These are phyloP conservation scores for Conticribra guillardii DNA, from an alignment of 108 stramenopile genomes.

Conservation along the genomic window DNA sequence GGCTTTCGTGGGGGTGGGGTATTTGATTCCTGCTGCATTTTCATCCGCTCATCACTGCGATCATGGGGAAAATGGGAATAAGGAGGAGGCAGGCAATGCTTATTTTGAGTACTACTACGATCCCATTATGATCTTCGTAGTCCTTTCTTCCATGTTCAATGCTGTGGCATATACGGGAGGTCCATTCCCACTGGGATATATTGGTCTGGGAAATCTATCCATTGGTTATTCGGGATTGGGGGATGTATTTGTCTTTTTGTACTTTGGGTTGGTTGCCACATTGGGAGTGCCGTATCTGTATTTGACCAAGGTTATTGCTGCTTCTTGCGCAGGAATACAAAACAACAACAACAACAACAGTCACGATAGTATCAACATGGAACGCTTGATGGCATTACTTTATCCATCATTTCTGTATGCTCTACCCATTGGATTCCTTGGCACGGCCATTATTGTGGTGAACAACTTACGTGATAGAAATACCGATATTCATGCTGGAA, in stretches of 20 bases:
- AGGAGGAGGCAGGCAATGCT: not conserved
- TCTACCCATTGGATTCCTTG: constrained; percentile 67
- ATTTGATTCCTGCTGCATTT: constrained; percentile 36
- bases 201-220: constrained; percentile 77
- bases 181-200: constrained; percentile 87
- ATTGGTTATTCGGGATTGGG: constrained; percentile 89
- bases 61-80: not conserved
- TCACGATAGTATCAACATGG: not conserved
- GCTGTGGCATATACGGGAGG: constrained; percentile 91
- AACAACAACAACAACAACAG: too few relatives aligned
- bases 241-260: constrained; percentile 87
- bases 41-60: not conserved
- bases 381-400: constrained; percentile 10
- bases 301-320: constrained; percentile 28
- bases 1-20: constrained; percentile 52
- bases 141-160: constrained; percentile 73
- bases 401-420: constrained; percentile 43
- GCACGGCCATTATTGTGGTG: constrained; percentile 87
- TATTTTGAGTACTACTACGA: constrained; percentile 1
- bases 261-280: constrained; percentile 89
- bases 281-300: constrained; percentile 72
- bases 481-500: constrained; percentile 75
- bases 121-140: constrained; percentile 52
- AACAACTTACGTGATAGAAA: constrained; percentile 91
- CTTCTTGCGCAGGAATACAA: too few relatives aligned